Evolutionary conservation across 1,284 basidiomycete species (phyloP), one percentile per base, ranked within the genome.

Genomic region (Ganoderma resinaceum): DNA sequence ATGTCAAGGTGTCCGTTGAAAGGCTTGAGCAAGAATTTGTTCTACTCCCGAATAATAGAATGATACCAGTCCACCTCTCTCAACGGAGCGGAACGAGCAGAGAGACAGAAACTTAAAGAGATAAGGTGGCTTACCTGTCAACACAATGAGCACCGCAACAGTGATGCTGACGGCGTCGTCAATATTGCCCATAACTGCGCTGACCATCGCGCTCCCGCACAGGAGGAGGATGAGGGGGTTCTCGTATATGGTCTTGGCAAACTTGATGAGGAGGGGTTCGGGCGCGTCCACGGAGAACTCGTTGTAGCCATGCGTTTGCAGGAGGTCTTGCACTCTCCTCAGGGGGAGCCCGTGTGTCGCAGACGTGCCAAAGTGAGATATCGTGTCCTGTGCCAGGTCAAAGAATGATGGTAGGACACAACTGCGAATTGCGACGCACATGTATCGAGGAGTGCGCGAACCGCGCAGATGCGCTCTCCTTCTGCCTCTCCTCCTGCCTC

Each of bases 81-180:
- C 35, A 9, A 4, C 35, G 37, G 9, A 38, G 6, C 9, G 37
- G 9, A 11, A 38, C 9, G 37, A 38, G 12, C 9, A 38, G 37
- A 38, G 9, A 38, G 12, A 12, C 37, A 38, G 3, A 38, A 53
- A n/a, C 49, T 9, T 29, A 8, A 55, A 55, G n/a, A 31, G 20
- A 49, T 9, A 6, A 26, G 38, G 16, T 38, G 55, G 46, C 87
- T 77, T 72, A 96, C 95, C 95, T 37, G 95, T 96, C 20, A 99
- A 83, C 35, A 99, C 97, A 69, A 99, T 98, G 35, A 94, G 80
- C 26, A 99, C 94, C 38, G 97, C 97, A n/a, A 97, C 86, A 6
- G 94, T 92, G 69, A 99, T 99, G 78, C 95, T 96, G 69, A 96
- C 83, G 1, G 97, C 97, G 77, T 99, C 97, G 78, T 99, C 96